Conservation (phyloP, 257 asterid species). For the Scutellaria galericulata region DNA sequence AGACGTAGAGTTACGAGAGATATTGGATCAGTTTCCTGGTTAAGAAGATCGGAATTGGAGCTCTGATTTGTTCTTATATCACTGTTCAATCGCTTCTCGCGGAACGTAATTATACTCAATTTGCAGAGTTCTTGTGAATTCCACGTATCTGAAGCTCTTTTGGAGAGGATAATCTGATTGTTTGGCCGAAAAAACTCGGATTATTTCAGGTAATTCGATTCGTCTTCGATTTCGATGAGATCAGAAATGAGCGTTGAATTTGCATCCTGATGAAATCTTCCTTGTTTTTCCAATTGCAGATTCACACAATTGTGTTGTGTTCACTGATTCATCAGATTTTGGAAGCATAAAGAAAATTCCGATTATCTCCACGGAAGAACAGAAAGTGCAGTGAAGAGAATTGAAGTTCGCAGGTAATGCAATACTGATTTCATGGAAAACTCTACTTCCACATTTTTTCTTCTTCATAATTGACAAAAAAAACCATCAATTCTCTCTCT, state of each 20-base stretch:
- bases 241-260: conserved; percentile 31
- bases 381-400: conserved; percentile 23
- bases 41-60: conserved; percentile 32
- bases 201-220: conserved; percentile 40
- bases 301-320: conserved; percentile 27
- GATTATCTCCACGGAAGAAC: conserved; percentile 27
- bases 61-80: conserved; percentile 29
- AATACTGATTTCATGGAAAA: not conserved
- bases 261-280: conserved; percentile 27
- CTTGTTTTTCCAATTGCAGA: conserved; percentile 36
- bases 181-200: conserved; percentile 14
- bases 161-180: conserved; percentile 27
- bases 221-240: conserved; percentile 19
- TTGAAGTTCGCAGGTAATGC: conserved; percentile 37
- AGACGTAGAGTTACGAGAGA: conserved; percentile 25
- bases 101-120: conserved; percentile 24
- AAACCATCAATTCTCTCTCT: not conserved
- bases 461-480: conserved; percentile 1
- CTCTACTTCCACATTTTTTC: conserved; percentile 2
- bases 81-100: conserved; percentile 17
- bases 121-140: conserved; percentile 33
- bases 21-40: conserved; percentile 34
- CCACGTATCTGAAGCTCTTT: not conserved
- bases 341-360: conserved; percentile 9
- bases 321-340: conserved; percentile 30